Conservation (phyloP, 2,329 filamentous ascomycete species). For the Zopfia rhizophila region DNA sequence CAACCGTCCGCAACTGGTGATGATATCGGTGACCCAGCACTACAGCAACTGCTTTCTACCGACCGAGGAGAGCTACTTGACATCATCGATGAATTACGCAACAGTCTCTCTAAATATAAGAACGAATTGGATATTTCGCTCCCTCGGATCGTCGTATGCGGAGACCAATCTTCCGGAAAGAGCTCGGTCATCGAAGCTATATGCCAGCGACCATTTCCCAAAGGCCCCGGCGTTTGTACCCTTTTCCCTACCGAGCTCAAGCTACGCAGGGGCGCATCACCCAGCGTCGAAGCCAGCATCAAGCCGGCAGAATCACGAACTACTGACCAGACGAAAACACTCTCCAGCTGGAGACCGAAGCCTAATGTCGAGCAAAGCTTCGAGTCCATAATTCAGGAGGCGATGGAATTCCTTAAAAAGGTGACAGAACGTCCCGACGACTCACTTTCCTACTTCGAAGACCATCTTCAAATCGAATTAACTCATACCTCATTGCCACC, state of each 20-base stretch:
- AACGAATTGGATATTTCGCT: conserved; percentile 54
- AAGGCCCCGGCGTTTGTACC: conserved; percentile 65
- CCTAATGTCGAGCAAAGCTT: too few species aligned
- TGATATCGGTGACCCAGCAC: too few species aligned
- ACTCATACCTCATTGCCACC: conserved; percentile 15
- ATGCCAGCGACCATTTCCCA: conserved; percentile 66
- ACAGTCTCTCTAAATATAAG: too few species aligned
- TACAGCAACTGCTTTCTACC: conserved; percentile 27
- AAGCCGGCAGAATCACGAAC: too few species aligned
- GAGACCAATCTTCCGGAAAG: conserved; percentile 68
- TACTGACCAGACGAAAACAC: too few species aligned
- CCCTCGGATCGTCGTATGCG: too few species aligned
- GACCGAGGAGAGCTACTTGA: conserved; percentile 59
- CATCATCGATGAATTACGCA: conserved; percentile 62
- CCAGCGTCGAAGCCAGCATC: too few species aligned
- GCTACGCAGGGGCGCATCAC: conserved; percentile 60
- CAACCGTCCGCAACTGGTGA: too few species aligned
- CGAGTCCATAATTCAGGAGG: too few species aligned
- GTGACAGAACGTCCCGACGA: too few species aligned
- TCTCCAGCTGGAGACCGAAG: too few species aligned
- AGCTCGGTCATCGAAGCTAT: conserved; percentile 72
- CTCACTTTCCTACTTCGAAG: conserved; percentile 26
- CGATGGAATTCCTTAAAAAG: too few species aligned
- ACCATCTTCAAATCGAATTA: conserved; percentile 29
- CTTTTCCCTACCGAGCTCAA: conserved; percentile 69